Evolutionary conservation across 2,329 filamentous ascomycete genomes (phyloP), one percentile per base, ranked within the genome.

Genomic region (Talaromyces sp.): DNA sequence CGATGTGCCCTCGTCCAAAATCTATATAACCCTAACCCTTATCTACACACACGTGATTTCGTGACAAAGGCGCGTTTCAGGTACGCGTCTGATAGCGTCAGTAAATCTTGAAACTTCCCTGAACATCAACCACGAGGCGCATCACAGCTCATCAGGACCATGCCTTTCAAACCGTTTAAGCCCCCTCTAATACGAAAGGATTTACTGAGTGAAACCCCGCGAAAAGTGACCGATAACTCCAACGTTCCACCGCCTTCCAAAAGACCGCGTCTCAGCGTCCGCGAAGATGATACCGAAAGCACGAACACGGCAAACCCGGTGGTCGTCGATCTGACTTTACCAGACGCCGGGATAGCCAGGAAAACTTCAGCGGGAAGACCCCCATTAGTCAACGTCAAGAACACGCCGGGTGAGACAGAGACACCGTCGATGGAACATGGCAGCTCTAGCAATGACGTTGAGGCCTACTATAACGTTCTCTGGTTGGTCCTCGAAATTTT

Each of bases 101-200:
- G 19, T n/a, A 64, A n/a, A 1, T 13, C 31, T 47, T 14, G 5
- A 31, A 10, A 41, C 50, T 57, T 33, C 13, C 24, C 16, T 3
- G 16, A 57, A 57, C 27, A n/a, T 45, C 56, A 43, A 57, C n/a
- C 10, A 6, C 14, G 27, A 37, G 13, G 27, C 14, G 16, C 60
- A 45, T 47, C 10, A 10, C 37, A 9, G 33, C 37, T 49, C 19
- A 3, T 9, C 27, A 3, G 39, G 60, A 64, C 62, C 66, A 81
- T 81, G 78, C 74, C 78, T 62, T 80, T 79, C 65, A 82, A 81
- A 68, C 80, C 80, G 6, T 82, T 82, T 64, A 79, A 77, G 49
- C 77, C 80, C 58, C 78, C 79, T 69, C 75, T 78, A 33, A 77
- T 81, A 59, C 77, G 74, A 69, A 80, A 78, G 43, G 41, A 54